These are phyloP conservation scores for Macroventuria anomochaeta DNA, from an alignment of 2,329 filamentous ascomycete genomes.

Conservation along the genomic window DNA sequence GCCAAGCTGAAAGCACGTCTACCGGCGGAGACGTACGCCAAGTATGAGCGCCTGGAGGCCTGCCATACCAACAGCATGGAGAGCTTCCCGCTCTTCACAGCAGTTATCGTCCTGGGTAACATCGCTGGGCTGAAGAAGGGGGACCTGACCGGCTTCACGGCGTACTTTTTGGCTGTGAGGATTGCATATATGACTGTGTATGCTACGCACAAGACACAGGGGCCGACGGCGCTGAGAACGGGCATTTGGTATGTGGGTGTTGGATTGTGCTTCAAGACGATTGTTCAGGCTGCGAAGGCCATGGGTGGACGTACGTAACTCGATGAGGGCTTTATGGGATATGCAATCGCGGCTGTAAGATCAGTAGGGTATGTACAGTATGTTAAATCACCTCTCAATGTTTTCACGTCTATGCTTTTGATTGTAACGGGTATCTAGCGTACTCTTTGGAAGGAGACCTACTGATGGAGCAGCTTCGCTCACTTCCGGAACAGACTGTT, in stretches of 20 bases:
- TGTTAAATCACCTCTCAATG: neutral
- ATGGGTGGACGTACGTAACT: constrained; percentile 17
- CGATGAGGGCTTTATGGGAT: neutral
- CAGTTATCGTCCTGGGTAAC: constrained; percentile 53
- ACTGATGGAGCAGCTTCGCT: neutral
- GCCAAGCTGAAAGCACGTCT: constrained; percentile 48
- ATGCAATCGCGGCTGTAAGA: neutral
- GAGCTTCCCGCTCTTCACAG: constrained; percentile 54
- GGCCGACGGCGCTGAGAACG: constrained; percentile 25
- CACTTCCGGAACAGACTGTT: constrained; percentile 32
- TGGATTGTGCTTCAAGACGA: constrained; percentile 30
- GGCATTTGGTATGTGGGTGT: constrained; percentile 29
- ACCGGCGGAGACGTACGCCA: constrained; percentile 46
- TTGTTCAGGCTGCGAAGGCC: constrained; percentile 32
- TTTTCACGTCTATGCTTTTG: neutral
- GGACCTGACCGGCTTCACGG: constrained; percentile 47
- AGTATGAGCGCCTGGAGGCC: constrained; percentile 54
- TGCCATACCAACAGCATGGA: constrained; percentile 57
- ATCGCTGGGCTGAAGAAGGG: constrained; percentile 47
- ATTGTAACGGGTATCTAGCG: neutral
- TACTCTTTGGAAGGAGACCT: neutral
- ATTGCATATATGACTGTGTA: constrained; percentile 50
- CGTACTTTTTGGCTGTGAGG: constrained; percentile 46
- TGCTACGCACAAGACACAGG: constrained; percentile 35
- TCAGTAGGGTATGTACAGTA: neutral